These are phyloP conservation scores for Panicum miliaceum DNA, from an alignment of 176 grass and related monocot genomes.

Conservation along the genomic window DNA sequence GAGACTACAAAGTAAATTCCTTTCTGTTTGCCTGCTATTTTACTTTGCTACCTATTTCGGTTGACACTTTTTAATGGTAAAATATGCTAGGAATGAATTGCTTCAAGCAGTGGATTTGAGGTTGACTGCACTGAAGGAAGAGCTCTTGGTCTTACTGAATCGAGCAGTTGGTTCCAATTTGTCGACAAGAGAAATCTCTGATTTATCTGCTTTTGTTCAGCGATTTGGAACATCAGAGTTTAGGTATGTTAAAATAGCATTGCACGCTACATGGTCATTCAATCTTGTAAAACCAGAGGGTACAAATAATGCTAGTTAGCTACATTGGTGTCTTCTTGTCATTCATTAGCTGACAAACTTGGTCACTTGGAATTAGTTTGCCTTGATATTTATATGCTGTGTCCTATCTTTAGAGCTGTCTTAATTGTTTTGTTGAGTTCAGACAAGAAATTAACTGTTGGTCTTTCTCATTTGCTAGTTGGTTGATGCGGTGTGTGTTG, in stretches of 20 bases:
- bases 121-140: slow-evolving; percentile 80
- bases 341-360: slow-evolving; percentile 7
- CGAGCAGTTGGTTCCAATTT: slow-evolving; percentile 62
- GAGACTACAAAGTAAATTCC: slow-evolving; percentile 82
- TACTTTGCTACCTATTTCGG: slow-evolving; percentile 32
- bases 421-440: neutral
- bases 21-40: slow-evolving; percentile 17
- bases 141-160: slow-evolving; percentile 63
- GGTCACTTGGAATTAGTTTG: slow-evolving; percentile 29
- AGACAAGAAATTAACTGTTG: slow-evolving; percentile 39
- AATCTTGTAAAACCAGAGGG: neutral
- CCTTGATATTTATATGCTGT: slow-evolving; percentile 13
- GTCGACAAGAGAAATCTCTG: slow-evolving; percentile 61
- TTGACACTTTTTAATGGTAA: slow-evolving; percentile 37
- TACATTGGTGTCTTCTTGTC: neutral
- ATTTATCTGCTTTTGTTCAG: slow-evolving; percentile 74
- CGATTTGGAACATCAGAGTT: slow-evolving; percentile 86
- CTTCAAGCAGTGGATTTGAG: slow-evolving; percentile 89
- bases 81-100: slow-evolving; percentile 81
- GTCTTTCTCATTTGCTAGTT: slow-evolving; percentile 57
- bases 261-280: neutral
- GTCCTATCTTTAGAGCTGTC: slow-evolving; percentile 2
- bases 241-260: slow-evolving; percentile 56
- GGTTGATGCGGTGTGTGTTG: slow-evolving; percentile 68
- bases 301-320: neutral